Conservation (phyloP, 805 yeast species). For the Yamadazyma tumulicola region DNA sequence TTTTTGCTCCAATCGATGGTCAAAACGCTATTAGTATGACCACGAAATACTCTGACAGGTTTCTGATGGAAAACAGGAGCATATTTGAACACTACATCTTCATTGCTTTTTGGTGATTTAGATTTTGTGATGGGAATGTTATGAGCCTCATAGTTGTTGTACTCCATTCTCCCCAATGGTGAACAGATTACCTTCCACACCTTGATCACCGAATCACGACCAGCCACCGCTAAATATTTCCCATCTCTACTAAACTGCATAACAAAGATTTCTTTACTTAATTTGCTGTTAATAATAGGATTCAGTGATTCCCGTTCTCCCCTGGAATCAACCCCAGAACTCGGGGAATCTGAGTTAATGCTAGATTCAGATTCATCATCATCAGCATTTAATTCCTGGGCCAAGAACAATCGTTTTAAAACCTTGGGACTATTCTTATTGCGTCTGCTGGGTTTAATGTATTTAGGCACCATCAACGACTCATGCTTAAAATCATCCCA, state of each 20-base stretch:
- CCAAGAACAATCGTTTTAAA: slow-evolving; percentile 53
- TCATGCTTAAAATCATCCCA: slow-evolving; percentile 32
- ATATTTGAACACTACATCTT: slow-evolving; percentile 28
- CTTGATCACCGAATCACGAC: slow-evolving; percentile 64
- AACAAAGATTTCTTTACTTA: slow-evolving; percentile 58
- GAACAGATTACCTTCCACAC: slow-evolving; percentile 81
- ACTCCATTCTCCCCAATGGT: slow-evolving; percentile 60
- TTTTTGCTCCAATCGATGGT: slow-evolving; percentile 86
- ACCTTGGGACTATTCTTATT: slow-evolving; percentile 44
- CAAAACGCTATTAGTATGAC: slow-evolving; percentile 70
- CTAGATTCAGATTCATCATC: slow-evolving; percentile 5
- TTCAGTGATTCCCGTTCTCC: neutral
- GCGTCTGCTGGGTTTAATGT: slow-evolving; percentile 48
- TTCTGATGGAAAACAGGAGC: slow-evolving; percentile 77
- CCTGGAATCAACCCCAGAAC: neutral
- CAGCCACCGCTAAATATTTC: slow-evolving; percentile 77
- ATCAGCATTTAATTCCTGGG: slow-evolving; percentile 53
- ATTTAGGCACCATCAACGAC: slow-evolving; percentile 50
- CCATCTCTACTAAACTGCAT: slow-evolving; percentile 78
- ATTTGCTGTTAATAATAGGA: slow-evolving; percentile 1
- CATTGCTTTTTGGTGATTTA: slow-evolving; percentile 7
- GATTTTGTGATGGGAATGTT: slow-evolving; percentile 9
- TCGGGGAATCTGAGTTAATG: neutral
- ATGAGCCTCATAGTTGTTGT: slow-evolving; percentile 16
- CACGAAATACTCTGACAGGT: slow-evolving; percentile 59